These are phyloP conservation scores for Delitschia confertaspora DNA, from an alignment of 495 filamentous ascomycete genomes.

Conservation along the genomic window DNA sequence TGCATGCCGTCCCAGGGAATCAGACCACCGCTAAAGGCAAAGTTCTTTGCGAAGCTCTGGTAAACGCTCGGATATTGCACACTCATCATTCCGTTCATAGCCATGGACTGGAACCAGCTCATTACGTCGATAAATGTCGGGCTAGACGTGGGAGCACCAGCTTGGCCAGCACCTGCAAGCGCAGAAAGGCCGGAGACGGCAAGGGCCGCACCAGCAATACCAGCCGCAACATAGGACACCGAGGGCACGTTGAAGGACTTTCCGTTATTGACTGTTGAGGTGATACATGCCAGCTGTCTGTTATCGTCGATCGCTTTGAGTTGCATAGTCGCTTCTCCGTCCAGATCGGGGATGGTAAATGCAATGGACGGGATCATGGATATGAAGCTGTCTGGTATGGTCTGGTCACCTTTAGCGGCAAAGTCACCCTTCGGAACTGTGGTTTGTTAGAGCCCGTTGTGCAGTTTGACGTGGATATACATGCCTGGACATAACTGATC, in stretches of 20 bases:
- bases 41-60: slow-evolving; percentile 80
- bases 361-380: slow-evolving; percentile 79
- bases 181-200: slow-evolving; percentile 66
- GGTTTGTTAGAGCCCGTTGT: background rate
- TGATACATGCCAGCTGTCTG: slow-evolving; percentile 66
- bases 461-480: slow-evolving; percentile 26
- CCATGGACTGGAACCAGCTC: slow-evolving; percentile 85
- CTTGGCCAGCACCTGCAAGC: slow-evolving; percentile 49
- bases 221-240: slow-evolving; percentile 76
- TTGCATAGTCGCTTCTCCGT: slow-evolving; percentile 72
- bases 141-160: slow-evolving; percentile 60
- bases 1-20: slow-evolving; percentile 77
- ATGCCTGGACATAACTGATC: slow-evolving; percentile 72
- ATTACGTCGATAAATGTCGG: slow-evolving; percentile 83
- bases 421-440: slow-evolving; percentile 68
- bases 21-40: slow-evolving; percentile 81
- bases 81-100: slow-evolving; percentile 91
- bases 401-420: slow-evolving; percentile 56
- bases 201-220: slow-evolving; percentile 79
- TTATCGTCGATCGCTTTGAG: slow-evolving; percentile 54
- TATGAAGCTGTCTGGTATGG: slow-evolving; percentile 60
- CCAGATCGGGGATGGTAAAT: slow-evolving; percentile 84
- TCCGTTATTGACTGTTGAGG: slow-evolving; percentile 75
- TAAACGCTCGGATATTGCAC: slow-evolving; percentile 82
- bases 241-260: slow-evolving; percentile 66